Evolutionary conservation across 495 filamentous ascomycete genomes (phyloP), one percentile per base, ranked within the genome.

Genomic region (Copromyces sp.): DNA sequence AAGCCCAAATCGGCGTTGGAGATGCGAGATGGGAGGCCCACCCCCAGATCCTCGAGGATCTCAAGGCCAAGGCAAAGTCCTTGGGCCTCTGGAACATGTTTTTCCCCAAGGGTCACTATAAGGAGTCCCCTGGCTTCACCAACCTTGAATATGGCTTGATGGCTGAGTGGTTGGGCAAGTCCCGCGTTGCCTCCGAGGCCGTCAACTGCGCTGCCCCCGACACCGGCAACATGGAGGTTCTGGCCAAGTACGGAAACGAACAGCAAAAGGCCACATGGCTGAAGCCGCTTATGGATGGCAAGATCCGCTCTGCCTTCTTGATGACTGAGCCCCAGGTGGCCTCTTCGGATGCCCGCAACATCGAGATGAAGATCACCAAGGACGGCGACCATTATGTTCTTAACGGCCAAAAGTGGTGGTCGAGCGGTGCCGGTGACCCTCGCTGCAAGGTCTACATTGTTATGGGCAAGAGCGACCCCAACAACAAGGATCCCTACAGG

Each of bases 61-160:
- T 99, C 74, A 99, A 99, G 87, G 82, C 83, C 68, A 93, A 92
- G 78, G 95, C 95, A 14, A 87, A 87, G 78, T 86, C 90, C 77
- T 84, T 94, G n/a, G 95, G 95, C 0, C 86, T 99, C 61, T 99
- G 95, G 95, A 99, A 99, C 81, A 92, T 99, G 89, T 99, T 99
- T 86, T 82, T 99, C 73, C 92, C 95, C 68, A 95, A 93, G 83
- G 93, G 89, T 75, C 94, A 98, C 83, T 98, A 97, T 87, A 92
- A 89, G 74, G 92, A 98, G 82, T 95, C 94, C 17, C 94, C 95
- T 5, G 94, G 94, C 41, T 95, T 92, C 82, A 92, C 88, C 12
- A 97, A 97, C 80, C 85, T 97, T 24, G 94, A 97, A 80, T 97
- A 97, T 77, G 94, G 93, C 4, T 81, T 97, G 80, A 97, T 97